Percentiles rank a stretch among this genome's conserved stretches.
These are phyloP conservation scores for Glomus cerebriforme DNA, from an alignment of 192 early-diverging fungal genomes.

Conservation along the genomic window DNA sequence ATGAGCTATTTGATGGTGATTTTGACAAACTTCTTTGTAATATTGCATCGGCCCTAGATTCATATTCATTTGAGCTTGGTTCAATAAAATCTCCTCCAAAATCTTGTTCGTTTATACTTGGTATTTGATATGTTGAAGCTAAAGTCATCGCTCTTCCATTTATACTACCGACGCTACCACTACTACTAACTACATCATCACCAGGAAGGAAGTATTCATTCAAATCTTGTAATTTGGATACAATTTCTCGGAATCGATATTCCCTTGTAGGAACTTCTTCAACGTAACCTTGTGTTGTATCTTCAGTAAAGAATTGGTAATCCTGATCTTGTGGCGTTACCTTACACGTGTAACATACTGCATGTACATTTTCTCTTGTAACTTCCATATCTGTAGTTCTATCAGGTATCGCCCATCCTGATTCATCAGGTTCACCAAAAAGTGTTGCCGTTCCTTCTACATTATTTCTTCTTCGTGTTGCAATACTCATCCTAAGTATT, in stretches of 20 bases:
- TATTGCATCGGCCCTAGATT: neutral
- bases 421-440: conserved; percentile 29
- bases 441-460: conserved; percentile 7
- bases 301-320: conserved; percentile 15
- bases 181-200: conserved; percentile 17
- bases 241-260: conserved; percentile 18
- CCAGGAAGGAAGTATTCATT: conserved; percentile 20
- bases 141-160: conserved; percentile 10
- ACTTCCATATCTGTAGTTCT: conserved; percentile 24
- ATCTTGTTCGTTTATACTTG: conserved; percentile 20
- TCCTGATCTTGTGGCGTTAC: neutral
- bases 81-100: conserved; percentile 1
- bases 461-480: conserved; percentile 22
- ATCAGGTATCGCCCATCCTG: conserved; percentile 41
- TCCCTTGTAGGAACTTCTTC: conserved; percentile 7
- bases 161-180: neutral
- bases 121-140: conserved; percentile 9
- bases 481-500: conserved; percentile 31
- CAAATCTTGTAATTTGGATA: conserved; percentile 16
- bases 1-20: neutral
- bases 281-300: neutral
- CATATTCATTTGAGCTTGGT: neutral
- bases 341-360: conserved; percentile 37
- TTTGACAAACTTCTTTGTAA: conserved; percentile 17
- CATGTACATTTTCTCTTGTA: conserved; percentile 49